Evolutionary conservation across 2,329 filamentous ascomycete species (phyloP).

Genomic region (Cytospora mali): DNA sequence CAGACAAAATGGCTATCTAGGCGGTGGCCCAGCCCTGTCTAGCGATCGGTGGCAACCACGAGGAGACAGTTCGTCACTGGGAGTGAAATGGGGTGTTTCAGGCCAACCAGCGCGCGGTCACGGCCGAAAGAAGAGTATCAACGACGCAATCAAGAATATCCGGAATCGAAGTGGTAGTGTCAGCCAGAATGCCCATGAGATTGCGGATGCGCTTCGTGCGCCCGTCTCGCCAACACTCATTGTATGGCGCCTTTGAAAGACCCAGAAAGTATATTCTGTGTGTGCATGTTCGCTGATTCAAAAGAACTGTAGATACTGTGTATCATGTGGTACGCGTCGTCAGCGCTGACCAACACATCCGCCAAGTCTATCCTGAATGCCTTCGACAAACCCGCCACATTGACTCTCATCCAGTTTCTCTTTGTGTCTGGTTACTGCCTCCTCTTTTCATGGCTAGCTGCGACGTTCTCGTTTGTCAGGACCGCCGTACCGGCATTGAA

Average conservation of each 20-base stretch:
- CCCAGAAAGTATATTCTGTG: constrained; percentile 18
- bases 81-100: constrained; percentile 36
- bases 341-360: constrained; percentile 94
- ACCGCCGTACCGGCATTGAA: constrained; percentile 75
- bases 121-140: constrained; percentile 80
- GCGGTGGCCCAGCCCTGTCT: constrained; percentile 34
- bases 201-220: constrained; percentile 86
- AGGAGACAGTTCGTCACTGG: constrained; percentile 48
- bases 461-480: constrained; percentile 70
- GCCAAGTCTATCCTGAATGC: constrained; percentile 96
- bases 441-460: constrained; percentile 74
- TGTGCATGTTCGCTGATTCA: constrained; percentile 34
- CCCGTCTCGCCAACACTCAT: constrained; percentile 87
- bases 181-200: constrained; percentile 89
- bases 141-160: constrained; percentile 84
- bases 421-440: constrained; percentile 91
- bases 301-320: constrained; percentile 69
- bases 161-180: constrained; percentile 80
- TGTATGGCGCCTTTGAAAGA: constrained; percentile 54
- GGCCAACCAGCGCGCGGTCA: constrained; percentile 51
- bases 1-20: constrained; percentile 37
- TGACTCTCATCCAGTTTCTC: constrained; percentile 91
- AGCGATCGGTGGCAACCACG: constrained; percentile 64
- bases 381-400: constrained; percentile 85
- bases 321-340: constrained; percentile 91